Base-by-base conservation (phyloP, 768 basidiomycete genomes). In the Podaxis carcinomalis region DNA sequence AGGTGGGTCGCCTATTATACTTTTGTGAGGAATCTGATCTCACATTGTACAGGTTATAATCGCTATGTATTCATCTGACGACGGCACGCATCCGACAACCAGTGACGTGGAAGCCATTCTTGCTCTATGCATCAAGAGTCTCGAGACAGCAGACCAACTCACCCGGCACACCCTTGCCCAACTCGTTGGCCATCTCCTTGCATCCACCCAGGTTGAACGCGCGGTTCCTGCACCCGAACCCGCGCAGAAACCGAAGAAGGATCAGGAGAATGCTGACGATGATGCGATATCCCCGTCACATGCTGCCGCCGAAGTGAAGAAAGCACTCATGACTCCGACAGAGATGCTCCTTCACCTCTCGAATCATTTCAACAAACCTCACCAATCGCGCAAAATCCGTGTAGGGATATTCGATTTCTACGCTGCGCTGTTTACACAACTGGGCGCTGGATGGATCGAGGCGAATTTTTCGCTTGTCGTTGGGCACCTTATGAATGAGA, bases 341-440 rank as follows among this genome's bases (percentile, higher is more conserved):
- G 93, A 95, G 66, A 96, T 98, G 94, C 74, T 98, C 9, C 70
- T 70, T n/a, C 85, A 86, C 56, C 80, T 98, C 3, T 93, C 94
- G 0, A 72, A 73, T 0, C 88, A 89, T 28, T 92, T 93, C 76
- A 96, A 93, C 77, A 91, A 88, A 69, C 74, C 84, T 1, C 78
- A 83, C 39, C 67, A 83, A 0, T 79, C 89, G 1, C 85, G 90
- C 40, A 87, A 87, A 72, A 83, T 84, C 1, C 84, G 91, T 21
- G 87, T 93, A 36, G 94, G 93, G 5, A 83, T 98, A 23, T 88
- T 97, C 69, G 93, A 97, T 64, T 88, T 93, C 66, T 97, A 98
- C 68, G 81, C 87, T 4, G 84, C 90, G 0, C 72, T 96, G 2
- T 79, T 98, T 64, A 83, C 80, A 3, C 79, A 82, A 9, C 85